Evolutionary conservation across 2,329 filamentous ascomycete genomes (phyloP), one percentile per base, ranked within the genome.

Genomic region (Neophaeococcomyces aloes): DNA sequence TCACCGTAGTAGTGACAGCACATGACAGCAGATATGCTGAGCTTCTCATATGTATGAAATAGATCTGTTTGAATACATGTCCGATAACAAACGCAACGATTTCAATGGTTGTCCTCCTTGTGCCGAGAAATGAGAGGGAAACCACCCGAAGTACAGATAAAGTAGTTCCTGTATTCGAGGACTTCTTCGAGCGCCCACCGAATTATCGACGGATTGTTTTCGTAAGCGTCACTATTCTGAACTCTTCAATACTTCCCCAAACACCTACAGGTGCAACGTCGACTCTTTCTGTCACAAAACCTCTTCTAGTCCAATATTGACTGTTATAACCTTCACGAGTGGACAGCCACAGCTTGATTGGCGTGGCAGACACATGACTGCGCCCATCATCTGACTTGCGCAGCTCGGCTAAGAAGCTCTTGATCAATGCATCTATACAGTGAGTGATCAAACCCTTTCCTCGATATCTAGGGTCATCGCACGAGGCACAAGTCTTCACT

Each of bases 281-380:
- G 5, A 30, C 39, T n/a, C 39, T 30, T 19, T 42, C 39, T 13
- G 34, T 35, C 15, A 34, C 30, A 35, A 34, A 42, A 14, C 39
- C 39, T 35, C 39, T 33, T 11, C 31, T 29, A 10, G 27, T 25
- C 39, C 39, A 42, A 23, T 42, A 42, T 11, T n/a, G n/a, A n/a
- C n/a, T n/a, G n/a, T n/a, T n/a, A n/a, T n/a, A n/a, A n/a, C n/a
- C n/a, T n/a, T n/a, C n/a, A n/a, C n/a, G n/a, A n/a, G n/a, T n/a
- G n/a, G n/a, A n/a, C n/a, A 18, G 15, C 38, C 38, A 41, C 7
- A 41, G 38, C 17, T 33, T 41, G 38, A 41, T 25, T 4, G 10
- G 38, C 38, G 34, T 7, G 18, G 14, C 11, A 32, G 29, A 29
- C n/a, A 29, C 13, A 21, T 14, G 38, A 21, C 34, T 17, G 8